These are phyloP conservation scores for Xylaria telfairii DNA, from an alignment of 495 filamentous ascomycete genomes.

Conservation along the genomic window DNA sequence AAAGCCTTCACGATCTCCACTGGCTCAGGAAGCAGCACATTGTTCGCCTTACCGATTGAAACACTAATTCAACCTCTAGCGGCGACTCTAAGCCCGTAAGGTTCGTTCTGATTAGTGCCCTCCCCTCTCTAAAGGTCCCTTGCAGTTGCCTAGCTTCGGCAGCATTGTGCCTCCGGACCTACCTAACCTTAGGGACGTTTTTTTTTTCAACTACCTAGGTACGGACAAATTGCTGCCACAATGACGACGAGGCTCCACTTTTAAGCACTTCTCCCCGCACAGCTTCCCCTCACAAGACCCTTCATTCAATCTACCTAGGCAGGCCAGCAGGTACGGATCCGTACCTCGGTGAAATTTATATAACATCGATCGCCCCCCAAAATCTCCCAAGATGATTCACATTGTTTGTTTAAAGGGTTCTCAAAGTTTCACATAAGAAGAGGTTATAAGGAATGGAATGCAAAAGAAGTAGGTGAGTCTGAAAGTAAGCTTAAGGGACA, in stretches of 20 bases:
- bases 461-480: too few species aligned
- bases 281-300: background rate
- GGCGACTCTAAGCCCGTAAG: background rate
- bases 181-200: too few species aligned
- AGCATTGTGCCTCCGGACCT: background rate
- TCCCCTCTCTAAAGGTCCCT: background rate
- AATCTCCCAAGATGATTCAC: too few species aligned
- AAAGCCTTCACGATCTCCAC: constrained; percentile 27
- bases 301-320: background rate
- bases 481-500: too few species aligned
- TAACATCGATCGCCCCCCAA: too few species aligned
- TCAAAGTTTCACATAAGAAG: too few species aligned
- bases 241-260: constrained; percentile 5
- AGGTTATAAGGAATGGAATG: too few species aligned
- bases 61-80: background rate
- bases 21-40: background rate
- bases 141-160: background rate
- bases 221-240: background rate
- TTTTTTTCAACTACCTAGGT: background rate
- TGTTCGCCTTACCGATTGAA: background rate
- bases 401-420: too few species aligned
- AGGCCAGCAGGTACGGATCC: too few species aligned
- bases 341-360: too few species aligned
- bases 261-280: background rate
- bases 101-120: background rate